Base-by-base conservation (phyloP, 106 monocot species). In the Allium cepa region DNA sequence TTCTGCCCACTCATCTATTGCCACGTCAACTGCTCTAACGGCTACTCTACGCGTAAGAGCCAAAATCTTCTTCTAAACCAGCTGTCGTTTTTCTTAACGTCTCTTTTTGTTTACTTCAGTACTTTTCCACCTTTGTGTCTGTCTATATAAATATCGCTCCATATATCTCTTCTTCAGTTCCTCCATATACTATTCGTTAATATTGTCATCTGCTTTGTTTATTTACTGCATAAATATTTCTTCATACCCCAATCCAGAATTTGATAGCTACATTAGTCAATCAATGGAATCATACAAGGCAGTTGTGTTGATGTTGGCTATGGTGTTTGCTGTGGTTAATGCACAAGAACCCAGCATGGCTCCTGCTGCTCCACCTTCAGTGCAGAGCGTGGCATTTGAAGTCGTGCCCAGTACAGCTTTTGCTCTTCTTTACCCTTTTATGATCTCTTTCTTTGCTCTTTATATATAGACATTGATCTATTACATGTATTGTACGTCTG, bases 391-490 rank as follows among this genome's bases (percentile, higher is more conserved):
- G 17, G 11, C 58, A 7, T 7, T 59, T 8, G 58, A 17, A 17
- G 15, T 59, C 16, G 15, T 7, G 0, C 16, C 58, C 17, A 22
- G 22, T 22, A 17, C 58, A 7, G 11, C 58, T 14, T 12, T 17
- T 59, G 58, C 58, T 10, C 15, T 59, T 59, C 7, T 59, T 12
- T 59, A 2, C 11, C 8, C 58, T 14, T 59, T 8, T 14, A n/a
- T 59, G 58, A 17, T 59, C 16, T 14, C 58, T 17, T 59, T 59
- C 58, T 59, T 59, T 17, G 58, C 58, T 59, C 58, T 59, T 22
- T 55, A 22, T 22, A 22, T 22, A 22, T 22, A 22, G 22, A 22
- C 22, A 22, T 22, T 22, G 22, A 22, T 22, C 22, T 22, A 22
- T 22, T 22, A 22, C 22, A 22, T 22, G 22, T 22, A 22, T 22